phyloP scores from a whole-genome alignment of 2,329 filamentous ascomycete species.

The Penicillium sp. region DNA sequence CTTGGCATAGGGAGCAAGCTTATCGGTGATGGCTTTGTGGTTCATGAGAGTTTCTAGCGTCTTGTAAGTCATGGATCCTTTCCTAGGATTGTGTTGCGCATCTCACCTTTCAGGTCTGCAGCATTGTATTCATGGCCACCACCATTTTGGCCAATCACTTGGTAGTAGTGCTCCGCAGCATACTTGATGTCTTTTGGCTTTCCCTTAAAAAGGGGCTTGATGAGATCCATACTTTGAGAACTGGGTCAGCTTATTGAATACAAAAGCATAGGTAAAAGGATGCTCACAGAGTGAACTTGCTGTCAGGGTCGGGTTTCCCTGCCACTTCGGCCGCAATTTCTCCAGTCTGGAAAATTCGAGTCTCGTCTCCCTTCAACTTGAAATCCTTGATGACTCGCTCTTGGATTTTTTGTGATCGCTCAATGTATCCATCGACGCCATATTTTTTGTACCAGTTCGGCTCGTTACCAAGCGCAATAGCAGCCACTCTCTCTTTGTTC shows the following conservation, averaged over 20 bases:
- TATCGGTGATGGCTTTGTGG: conserved; percentile 1
- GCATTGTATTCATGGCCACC: neutral
- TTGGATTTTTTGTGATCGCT: conserved; percentile 4
- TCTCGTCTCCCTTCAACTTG: neutral
- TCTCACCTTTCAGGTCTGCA: conserved; percentile 3
- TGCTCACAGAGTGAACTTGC: neutral
- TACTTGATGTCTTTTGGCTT: conserved; percentile 9
- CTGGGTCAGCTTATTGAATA: neutral
- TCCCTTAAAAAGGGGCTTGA: neutral
- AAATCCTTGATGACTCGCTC: conserved; percentile 1
- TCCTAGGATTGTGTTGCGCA: neutral
- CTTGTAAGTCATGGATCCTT: neutral
- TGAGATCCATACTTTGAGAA: neutral
- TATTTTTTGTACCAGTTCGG: conserved; percentile 12
- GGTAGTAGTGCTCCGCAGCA: conserved; percentile 19
- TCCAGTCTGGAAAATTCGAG: conserved; percentile 5
- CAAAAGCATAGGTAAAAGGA: neutral
- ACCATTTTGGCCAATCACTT: neutral
- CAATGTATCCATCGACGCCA: neutral
- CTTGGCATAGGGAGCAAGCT: neutral
- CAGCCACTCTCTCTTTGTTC: conserved; percentile 7
- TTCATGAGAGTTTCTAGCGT: conserved; percentile 5
- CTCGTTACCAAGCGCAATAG: conserved; percentile 14
- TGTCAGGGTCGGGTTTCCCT: neutral
- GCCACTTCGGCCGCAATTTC: conserved; percentile 8